Conservation (phyloP, 192 early-diverging fungal species). For the Backusella australiensis region DNA sequence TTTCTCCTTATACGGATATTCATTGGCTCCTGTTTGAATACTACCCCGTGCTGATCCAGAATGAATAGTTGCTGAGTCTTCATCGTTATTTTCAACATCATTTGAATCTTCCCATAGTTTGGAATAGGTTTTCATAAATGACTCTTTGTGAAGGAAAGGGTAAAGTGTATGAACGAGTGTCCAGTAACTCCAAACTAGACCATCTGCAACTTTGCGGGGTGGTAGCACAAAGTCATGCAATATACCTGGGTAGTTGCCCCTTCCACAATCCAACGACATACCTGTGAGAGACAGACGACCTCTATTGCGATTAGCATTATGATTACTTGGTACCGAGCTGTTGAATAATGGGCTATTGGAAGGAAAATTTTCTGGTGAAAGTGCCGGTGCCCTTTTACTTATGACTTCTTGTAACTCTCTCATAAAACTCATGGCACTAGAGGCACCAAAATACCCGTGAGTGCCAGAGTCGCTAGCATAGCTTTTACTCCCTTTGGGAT, state of each 20-base stretch:
- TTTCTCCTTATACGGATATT: not conserved
- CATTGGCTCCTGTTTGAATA: not conserved
- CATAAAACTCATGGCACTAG: constrained; percentile 16
- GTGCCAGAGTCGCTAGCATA: not conserved
- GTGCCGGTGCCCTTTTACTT: constrained; percentile 1
- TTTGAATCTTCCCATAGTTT: constrained; percentile 13
- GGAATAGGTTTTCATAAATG: constrained; percentile 17
- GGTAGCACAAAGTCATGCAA: not conserved
- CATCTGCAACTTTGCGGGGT: constrained; percentile 12
- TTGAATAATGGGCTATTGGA: not conserved
- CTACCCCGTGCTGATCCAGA: not conserved
- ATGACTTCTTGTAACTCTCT: constrained; percentile 9
- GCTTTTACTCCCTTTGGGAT: not conserved
- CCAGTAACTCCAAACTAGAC: constrained; percentile 13
- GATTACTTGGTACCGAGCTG: not conserved
- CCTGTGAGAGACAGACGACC: not conserved
- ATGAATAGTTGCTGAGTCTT: not conserved
- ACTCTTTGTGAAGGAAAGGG: constrained; percentile 17
- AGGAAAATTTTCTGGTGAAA: not conserved
- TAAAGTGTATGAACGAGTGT: constrained; percentile 17
- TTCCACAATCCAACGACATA: not conserved
- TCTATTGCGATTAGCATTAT: not conserved
- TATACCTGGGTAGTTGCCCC: not conserved
- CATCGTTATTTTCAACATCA: not conserved
- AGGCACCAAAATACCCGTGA: constrained; percentile 9